Percentiles rank a stretch among this genome's conserved stretches.
phyloP scores from a whole-genome alignment of 176 grass and related monocot species.

The Neostapfia colusana region DNA sequence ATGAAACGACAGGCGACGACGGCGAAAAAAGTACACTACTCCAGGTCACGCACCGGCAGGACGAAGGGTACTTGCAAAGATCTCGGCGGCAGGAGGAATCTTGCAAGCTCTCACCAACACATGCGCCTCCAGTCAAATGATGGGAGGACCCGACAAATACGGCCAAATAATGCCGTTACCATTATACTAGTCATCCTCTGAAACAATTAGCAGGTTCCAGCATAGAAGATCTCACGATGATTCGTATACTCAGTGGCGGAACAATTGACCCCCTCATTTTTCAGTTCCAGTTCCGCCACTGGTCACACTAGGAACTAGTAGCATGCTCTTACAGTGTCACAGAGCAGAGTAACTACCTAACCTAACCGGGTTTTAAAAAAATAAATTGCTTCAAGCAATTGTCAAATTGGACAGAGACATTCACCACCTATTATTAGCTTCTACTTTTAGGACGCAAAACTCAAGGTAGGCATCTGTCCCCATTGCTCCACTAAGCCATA shows the following conservation, averaged over 20 bases:
- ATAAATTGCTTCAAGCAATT: background rate
- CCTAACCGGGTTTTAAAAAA: background rate
- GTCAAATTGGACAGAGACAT: constrained; percentile 33
- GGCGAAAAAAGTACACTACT: constrained; percentile 9
- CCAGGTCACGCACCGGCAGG: constrained; percentile 38
- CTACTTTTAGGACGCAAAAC: constrained; percentile 25
- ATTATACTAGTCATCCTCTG: constrained; percentile 30
- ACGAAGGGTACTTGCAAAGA: constrained; percentile 1
- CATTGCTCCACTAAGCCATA: constrained; percentile 21
- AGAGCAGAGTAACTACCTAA: background rate
- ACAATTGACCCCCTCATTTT: too few relatives aligned
- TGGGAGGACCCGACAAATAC: constrained; percentile 43
- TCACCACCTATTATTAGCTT: background rate
- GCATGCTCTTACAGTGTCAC: background rate
- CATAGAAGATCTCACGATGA: constrained; percentile 27
- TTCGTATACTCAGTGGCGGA: too few relatives aligned
- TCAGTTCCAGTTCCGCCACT: too few relatives aligned
- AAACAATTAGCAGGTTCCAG: constrained; percentile 30
- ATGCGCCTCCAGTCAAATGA: constrained; percentile 49
- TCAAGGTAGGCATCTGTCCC: constrained; percentile 19
- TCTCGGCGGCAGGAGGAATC: constrained; percentile 53
- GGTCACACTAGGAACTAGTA: background rate
- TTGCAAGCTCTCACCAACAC: constrained; percentile 44
- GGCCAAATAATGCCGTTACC: constrained; percentile 47
- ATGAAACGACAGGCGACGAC: constrained; percentile 32